A percentile compares a stretch with the other conserved stretches of the same genome.
phyloP scores from a whole-genome alignment of 2,329 filamentous ascomycete genomes.

The Aspergillus uvarum region DNA sequence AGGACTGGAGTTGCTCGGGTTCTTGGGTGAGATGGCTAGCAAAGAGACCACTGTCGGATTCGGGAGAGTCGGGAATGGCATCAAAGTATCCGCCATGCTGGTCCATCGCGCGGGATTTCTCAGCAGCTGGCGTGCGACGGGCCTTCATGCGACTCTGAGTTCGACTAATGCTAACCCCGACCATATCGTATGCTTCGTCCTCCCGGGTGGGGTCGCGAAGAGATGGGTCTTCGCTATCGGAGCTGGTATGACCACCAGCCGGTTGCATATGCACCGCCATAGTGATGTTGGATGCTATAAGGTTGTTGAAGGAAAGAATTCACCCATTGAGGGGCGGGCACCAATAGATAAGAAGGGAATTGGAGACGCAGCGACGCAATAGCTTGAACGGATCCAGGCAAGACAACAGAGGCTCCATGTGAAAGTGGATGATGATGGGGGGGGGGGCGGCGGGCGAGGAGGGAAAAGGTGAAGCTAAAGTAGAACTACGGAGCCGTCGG shows the following conservation, averaged over 20 bases:
- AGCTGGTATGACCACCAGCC: conserved; percentile 24
- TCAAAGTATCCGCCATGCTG: conserved; percentile 51
- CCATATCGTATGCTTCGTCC: conserved; percentile 43
- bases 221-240: conserved; percentile 32
- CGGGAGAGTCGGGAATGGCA: conserved; percentile 33
- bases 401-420: neutral
- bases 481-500: neutral
- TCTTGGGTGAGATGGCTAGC: conserved; percentile 33
- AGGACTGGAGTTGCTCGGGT: conserved; percentile 22
- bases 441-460: neutral
- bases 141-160: conserved; percentile 58
- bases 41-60: conserved; percentile 30
- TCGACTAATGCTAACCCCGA: conserved; percentile 60
- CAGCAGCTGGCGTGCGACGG: conserved; percentile 57
- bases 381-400: neutral
- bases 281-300: conserved; percentile 6
- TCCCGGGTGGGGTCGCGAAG: conserved; percentile 28
- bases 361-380: neutral
- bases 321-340: neutral
- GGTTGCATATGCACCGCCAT: neutral
- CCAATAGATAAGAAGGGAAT: neutral
- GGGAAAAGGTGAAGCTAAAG: neutral
- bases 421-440: neutral
- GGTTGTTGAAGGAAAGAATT: conserved; percentile 2
- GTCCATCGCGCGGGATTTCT: conserved; percentile 59